These are phyloP conservation scores for Poterioochromonas sp. DNA, from an alignment of 352 stramenopile species.

Conservation along the genomic window DNA sequence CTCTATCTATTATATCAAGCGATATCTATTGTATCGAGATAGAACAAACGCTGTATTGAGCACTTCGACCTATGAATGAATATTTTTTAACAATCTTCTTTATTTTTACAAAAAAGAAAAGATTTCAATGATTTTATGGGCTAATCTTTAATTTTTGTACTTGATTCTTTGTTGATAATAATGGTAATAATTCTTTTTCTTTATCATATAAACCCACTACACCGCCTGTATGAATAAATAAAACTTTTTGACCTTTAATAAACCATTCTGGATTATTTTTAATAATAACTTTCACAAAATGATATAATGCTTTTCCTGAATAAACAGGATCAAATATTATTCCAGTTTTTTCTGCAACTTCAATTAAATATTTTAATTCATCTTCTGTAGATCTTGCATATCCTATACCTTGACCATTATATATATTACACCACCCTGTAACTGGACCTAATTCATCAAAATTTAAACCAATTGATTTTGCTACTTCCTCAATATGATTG, in stretches of 20 bases:
- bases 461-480: constrained; percentile 6
- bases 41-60: too few relatives aligned
- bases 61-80: too few relatives aligned
- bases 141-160: too few relatives aligned
- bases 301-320: constrained; percentile 68
- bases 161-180: neutral
- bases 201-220: constrained; percentile 25
- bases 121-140: too few relatives aligned
- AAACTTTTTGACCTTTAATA: neutral
- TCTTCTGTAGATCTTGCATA: constrained; percentile 64
- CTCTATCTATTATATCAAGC: too few relatives aligned
- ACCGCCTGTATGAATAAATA: constrained; percentile 26
- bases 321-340: constrained; percentile 72
- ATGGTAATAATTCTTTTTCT: neutral
- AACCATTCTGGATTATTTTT: constrained; percentile 52
- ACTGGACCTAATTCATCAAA: neutral
- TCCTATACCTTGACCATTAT: constrained; percentile 61
- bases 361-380: constrained; percentile 64
- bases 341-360: constrained; percentile 58
- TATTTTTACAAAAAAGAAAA: too few relatives aligned
- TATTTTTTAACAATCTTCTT: too few relatives aligned
- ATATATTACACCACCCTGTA: constrained; percentile 23
- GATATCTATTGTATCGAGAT: too few relatives aligned
- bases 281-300: constrained; percentile 60
- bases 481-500: constrained; percentile 58